Percentiles rank a stretch among this genome's conserved stretches.
Conservation (phyloP, 2,329 filamentous ascomycete genomes). For the Apiospora malaysiana region DNA sequence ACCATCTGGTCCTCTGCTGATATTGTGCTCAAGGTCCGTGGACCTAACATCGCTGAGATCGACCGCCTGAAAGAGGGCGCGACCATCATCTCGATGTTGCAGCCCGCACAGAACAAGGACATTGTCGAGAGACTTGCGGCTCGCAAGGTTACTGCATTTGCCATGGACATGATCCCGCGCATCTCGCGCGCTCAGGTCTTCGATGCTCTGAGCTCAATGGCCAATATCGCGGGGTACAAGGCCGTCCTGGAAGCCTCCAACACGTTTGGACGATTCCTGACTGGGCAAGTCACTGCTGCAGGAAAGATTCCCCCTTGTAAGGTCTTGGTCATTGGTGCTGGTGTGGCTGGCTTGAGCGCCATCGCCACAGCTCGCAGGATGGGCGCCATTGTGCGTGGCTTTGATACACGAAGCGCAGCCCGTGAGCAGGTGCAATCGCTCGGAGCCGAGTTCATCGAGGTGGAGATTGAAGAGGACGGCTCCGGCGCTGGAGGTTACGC, state of each 20-base stretch:
- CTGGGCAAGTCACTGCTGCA: conserved; percentile 87
- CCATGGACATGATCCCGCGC: conserved; percentile 92
- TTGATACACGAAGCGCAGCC: conserved; percentile 87
- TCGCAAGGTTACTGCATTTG: conserved; percentile 77
- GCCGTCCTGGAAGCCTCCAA: conserved; percentile 90
- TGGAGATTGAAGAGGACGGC: conserved; percentile 83
- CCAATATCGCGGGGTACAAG: conserved; percentile 93
- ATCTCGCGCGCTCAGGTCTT: conserved; percentile 90
- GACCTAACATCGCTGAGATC: conserved; percentile 73
- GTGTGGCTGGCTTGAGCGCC: conserved; percentile 86
- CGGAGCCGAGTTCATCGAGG: conserved; percentile 88
- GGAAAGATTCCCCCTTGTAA: conserved; percentile 91
- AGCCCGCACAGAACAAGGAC: conserved; percentile 79
- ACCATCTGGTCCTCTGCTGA: conserved; percentile 77
- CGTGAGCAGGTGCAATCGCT: conserved; percentile 90
- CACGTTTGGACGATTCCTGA: conserved; percentile 85
- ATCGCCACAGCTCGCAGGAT: conserved; percentile 86
- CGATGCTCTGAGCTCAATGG: conserved; percentile 90
- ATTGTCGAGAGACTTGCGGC: conserved; percentile 75
- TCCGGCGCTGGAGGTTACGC: conserved; percentile 86
- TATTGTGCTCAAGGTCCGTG: conserved; percentile 84
- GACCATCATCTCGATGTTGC: conserved; percentile 82
- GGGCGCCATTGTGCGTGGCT: conserved; percentile 88
- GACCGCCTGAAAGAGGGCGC: conserved; percentile 70
- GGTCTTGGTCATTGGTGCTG: conserved; percentile 87